A percentile compares a stretch with the other conserved stretches of the same genome.
These are phyloP conservation scores for Metschnikowia shivogae DNA, from an alignment of 805 yeast genomes.

Conservation along the genomic window DNA sequence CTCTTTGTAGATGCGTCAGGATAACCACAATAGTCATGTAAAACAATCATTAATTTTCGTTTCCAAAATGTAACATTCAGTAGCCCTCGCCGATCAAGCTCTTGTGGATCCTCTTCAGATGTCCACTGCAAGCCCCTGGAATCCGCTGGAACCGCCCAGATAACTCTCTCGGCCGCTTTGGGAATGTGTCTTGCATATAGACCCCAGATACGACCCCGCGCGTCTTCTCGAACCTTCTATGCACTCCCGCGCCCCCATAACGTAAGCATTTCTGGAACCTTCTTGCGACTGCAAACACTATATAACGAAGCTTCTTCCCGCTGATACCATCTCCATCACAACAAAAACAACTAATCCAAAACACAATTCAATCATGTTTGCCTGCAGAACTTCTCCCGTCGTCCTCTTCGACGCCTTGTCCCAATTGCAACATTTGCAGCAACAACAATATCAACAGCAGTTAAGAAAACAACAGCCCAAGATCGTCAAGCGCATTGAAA, in stretches of 20 bases:
- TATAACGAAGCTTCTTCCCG: not conserved
- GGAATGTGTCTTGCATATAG: not conserved
- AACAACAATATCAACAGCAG: slow-evolving; percentile 10
- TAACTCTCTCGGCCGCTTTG: too few relatives aligned
- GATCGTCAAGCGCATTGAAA: slow-evolving; percentile 34
- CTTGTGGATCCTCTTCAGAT: too few relatives aligned
- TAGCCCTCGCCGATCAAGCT: too few relatives aligned
- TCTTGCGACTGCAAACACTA: slow-evolving; percentile 4
- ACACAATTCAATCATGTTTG: slow-evolving; percentile 10
- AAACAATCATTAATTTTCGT: not conserved
- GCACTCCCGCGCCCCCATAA: not conserved
- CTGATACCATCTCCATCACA: not conserved
- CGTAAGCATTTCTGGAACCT: slow-evolving; percentile 10
- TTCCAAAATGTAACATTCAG: not conserved
- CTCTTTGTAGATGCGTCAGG: slow-evolving; percentile 15
- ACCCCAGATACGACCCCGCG: not conserved
- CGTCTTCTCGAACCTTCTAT: slow-evolving; percentile 3
- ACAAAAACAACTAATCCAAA: not conserved
- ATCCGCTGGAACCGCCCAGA: too few relatives aligned
- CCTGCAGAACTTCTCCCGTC: slow-evolving; percentile 14
- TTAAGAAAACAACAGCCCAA: slow-evolving; percentile 18
- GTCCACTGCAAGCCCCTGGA: not conserved
- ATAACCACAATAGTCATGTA: not conserved
- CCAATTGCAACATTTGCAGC: slow-evolving; percentile 15
- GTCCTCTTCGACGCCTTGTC: slow-evolving; percentile 13